Evolutionary conservation across 2,329 filamentous ascomycete genomes (phyloP).

Genomic region (Daldinia sp.): DNA sequence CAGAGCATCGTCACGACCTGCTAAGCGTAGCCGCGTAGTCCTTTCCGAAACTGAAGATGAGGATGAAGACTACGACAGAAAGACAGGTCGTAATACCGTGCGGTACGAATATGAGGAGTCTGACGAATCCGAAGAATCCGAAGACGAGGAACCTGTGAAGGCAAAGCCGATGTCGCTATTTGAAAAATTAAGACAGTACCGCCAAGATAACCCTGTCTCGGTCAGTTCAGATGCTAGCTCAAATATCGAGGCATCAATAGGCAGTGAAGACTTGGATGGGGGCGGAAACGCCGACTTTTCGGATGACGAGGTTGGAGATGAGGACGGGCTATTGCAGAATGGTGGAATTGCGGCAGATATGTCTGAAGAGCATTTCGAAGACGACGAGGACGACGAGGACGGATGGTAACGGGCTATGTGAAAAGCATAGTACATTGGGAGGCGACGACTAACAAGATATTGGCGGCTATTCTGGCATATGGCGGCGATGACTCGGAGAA

Average conservation of each 20-base stretch:
- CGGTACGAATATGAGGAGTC: slow-evolving; percentile 17
- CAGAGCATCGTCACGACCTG: slow-evolving; percentile 15
- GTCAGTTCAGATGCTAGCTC: slow-evolving; percentile 21
- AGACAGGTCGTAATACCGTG: not conserved
- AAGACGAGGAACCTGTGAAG: slow-evolving; percentile 25
- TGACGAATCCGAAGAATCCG: slow-evolving; percentile 30
- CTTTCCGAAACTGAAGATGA: slow-evolving; percentile 39
- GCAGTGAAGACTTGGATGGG: slow-evolving; percentile 16
- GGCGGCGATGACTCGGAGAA: not conserved
- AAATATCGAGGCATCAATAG: slow-evolving; percentile 15
- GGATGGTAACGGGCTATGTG: slow-evolving; percentile 12
- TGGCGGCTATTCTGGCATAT: not conserved
- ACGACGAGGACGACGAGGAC: slow-evolving; percentile 25
- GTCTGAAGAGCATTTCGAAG: slow-evolving; percentile 20
- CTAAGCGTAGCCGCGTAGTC: slow-evolving; percentile 34
- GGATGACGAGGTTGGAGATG: slow-evolving; percentile 33
- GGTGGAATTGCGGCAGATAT: slow-evolving; percentile 17
- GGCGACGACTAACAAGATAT: not conserved
- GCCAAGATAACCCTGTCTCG: slow-evolving; percentile 30
- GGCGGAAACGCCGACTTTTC: slow-evolving; percentile 3
- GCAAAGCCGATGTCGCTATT: slow-evolving; percentile 35
- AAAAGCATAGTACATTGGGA: not conserved
- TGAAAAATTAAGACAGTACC: slow-evolving; percentile 34
- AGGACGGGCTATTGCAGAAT: not conserved
- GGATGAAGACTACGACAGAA: not conserved